phyloP scores from a whole-genome alignment of 1,284 basidiomycete species.

The Naganishia sp. region DNA sequence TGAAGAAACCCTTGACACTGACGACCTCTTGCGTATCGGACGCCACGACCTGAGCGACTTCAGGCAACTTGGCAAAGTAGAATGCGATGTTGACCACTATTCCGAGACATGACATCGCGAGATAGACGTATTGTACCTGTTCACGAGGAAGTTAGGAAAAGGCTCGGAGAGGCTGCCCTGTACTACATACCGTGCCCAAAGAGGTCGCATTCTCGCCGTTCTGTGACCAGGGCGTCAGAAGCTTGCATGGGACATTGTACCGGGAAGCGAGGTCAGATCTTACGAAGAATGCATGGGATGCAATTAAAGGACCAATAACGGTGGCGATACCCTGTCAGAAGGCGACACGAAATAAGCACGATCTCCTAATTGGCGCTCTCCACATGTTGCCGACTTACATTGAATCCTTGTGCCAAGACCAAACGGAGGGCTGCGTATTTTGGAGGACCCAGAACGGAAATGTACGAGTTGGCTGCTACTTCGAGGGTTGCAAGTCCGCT shows the following conservation, averaged over 20 bases:
- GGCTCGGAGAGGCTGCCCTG: neutral
- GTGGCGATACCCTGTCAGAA: slow-evolving; percentile 41
- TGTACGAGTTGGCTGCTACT: slow-evolving; percentile 44
- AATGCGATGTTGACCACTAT: slow-evolving; percentile 39
- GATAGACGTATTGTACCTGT: slow-evolving; percentile 46
- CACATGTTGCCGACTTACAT: slow-evolving; percentile 14
- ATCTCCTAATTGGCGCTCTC: too few relatives aligned
- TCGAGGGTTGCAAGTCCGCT: slow-evolving; percentile 46
- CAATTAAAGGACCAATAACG: slow-evolving; percentile 43
- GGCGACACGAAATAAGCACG: neutral
- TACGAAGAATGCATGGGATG: slow-evolving; percentile 43
- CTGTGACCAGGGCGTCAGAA: neutral
- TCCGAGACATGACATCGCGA: slow-evolving; percentile 40
- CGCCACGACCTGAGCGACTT: slow-evolving; percentile 41
- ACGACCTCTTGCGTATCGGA: slow-evolving; percentile 35
- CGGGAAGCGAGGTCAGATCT: neutral
- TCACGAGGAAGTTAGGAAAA: too few relatives aligned
- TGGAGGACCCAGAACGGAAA: slow-evolving; percentile 42
- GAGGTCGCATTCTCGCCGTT: slow-evolving; percentile 37
- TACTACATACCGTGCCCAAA: slow-evolving; percentile 27
- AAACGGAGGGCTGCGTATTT: slow-evolving; percentile 41
- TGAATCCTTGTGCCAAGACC: slow-evolving; percentile 44
- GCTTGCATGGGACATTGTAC: neutral
- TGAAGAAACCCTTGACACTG: slow-evolving; percentile 38
- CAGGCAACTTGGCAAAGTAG: slow-evolving; percentile 43